A percentile compares a stretch with the other conserved stretches of the same genome.
phyloP scores from a whole-genome alignment of 2,329 filamentous ascomycete species.

The Talaromyces sp. region DNA sequence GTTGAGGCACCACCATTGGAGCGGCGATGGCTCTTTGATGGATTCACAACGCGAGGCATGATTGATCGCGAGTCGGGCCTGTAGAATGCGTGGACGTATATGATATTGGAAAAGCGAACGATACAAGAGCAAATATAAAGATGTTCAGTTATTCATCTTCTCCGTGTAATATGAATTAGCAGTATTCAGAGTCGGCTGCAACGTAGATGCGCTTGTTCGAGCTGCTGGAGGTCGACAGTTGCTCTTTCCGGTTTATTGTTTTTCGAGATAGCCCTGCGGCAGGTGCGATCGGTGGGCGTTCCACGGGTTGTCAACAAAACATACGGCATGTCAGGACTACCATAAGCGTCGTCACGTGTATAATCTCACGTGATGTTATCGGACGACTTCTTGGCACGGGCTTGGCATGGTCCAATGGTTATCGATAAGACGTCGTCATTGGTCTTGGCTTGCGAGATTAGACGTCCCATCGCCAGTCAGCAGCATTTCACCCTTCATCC shows the following conservation, averaged over 20 bases:
- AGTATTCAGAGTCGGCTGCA: neutral
- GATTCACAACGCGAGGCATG: conserved; percentile 59
- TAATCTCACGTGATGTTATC: neutral
- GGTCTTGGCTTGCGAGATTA: neutral
- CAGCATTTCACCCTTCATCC: conserved; percentile 1
- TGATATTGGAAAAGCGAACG: conserved; percentile 9
- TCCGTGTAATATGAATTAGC: neutral
- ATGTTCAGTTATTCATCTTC: conserved; percentile 16
- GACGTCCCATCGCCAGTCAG: neutral
- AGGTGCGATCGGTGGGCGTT: conserved; percentile 12
- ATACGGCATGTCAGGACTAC: conserved; percentile 33
- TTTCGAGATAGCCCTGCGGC: neutral
- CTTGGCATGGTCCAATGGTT: neutral
- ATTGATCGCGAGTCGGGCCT: conserved; percentile 23
- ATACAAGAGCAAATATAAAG: conserved; percentile 4
- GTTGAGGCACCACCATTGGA: conserved; percentile 48
- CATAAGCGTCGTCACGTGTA: conserved; percentile 25
- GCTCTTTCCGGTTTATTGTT: conserved; percentile 13
- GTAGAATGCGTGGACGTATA: conserved; percentile 8
- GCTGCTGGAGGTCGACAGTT: conserved; percentile 3
- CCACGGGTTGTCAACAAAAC: conserved; percentile 36
- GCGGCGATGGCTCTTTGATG: conserved; percentile 43
- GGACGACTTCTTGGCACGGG: no score
- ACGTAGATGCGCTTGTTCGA: neutral
- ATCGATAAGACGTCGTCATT: conserved; percentile 15